Percentiles rank a stretch among this genome's conserved stretches.
These are phyloP conservation scores for Paramecium tetraurelia DNA, from an alignment of 73 alveolate genomes.

Conservation along the genomic window DNA sequence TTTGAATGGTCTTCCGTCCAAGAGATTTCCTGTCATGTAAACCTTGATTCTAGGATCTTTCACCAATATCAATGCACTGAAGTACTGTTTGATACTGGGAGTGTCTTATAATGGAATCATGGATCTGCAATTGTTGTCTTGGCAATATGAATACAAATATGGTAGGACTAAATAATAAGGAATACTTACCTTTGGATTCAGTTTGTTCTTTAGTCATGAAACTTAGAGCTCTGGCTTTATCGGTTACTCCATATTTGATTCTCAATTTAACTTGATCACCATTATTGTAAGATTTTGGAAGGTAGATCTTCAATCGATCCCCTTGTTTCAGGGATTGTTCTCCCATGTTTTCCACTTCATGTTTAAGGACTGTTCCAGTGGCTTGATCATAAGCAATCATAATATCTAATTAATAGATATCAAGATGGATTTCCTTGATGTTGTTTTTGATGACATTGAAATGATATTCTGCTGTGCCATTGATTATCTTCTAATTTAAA, in stretches of 20 bases:
- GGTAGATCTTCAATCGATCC: not conserved
- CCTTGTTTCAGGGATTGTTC: not conserved
- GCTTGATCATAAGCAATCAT: not conserved
- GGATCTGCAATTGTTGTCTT: constrained; percentile 88
- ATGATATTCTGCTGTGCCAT: not conserved
- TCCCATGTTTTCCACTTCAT: not conserved
- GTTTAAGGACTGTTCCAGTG: not conserved
- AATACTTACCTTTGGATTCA: constrained; percentile 74
- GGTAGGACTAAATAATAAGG: constrained; percentile 55
- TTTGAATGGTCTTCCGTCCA: not conserved
- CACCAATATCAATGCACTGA: constrained; percentile 64
- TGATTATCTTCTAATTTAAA: not conserved
- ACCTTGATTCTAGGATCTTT: constrained; percentile 60
- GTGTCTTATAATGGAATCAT: constrained; percentile 96
- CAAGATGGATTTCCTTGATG: not conserved
- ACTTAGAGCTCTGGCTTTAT: constrained; percentile 67
- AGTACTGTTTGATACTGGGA: constrained; percentile 87
- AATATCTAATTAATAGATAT: not conserved
- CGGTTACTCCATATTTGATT: constrained; percentile 27
- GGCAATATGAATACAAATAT: constrained; percentile 88
- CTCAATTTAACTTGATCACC: not conserved
- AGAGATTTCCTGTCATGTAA: constrained; percentile 52
- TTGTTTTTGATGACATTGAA: not conserved
- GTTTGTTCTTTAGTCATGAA: constrained; percentile 83
- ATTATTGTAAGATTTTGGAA: not conserved